Evolutionary conservation across 2,329 filamentous ascomycete species (phyloP).

Genomic region (Aspergillus sp.): DNA sequence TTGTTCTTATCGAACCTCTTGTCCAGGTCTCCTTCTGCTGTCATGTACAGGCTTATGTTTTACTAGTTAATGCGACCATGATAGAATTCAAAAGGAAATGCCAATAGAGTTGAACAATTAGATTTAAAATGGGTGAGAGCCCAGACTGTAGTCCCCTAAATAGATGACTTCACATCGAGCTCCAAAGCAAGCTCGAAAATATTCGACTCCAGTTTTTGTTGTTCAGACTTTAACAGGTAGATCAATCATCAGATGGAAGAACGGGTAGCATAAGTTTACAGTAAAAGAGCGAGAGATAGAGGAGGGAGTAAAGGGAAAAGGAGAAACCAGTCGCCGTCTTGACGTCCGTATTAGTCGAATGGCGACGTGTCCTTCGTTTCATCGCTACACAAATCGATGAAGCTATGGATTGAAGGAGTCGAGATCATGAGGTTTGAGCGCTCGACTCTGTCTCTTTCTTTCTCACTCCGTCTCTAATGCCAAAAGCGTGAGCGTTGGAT

Average conservation of each 20-base stretch:
- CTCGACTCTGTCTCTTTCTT: no score
- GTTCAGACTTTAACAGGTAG: neutral
- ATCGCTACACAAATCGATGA: no score
- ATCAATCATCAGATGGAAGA: no score
- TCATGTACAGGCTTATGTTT: neutral
- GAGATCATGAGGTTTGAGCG: no score
- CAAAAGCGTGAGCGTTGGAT: no score
- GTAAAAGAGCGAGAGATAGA: neutral
- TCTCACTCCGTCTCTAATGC: no score
- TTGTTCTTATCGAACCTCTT: no score
- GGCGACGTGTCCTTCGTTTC: no score
- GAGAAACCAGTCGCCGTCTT: neutral
- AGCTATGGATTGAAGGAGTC: no score
- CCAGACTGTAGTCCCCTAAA: neutral
- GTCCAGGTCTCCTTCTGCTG: neutral
- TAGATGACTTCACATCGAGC: neutral
- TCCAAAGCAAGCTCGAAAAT: neutral
- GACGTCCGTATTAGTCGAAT: neutral
- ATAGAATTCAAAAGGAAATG: neutral
- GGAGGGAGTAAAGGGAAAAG: no score
- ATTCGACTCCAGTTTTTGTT: constrained; percentile 2
- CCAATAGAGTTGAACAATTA: neutral
- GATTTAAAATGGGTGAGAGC: neutral
- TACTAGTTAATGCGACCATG: neutral
- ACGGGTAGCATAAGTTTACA: neutral